Evolutionary conservation across 768 basidiomycete genomes (phyloP).

Genomic region (Sistotremastrum suecicum): DNA sequence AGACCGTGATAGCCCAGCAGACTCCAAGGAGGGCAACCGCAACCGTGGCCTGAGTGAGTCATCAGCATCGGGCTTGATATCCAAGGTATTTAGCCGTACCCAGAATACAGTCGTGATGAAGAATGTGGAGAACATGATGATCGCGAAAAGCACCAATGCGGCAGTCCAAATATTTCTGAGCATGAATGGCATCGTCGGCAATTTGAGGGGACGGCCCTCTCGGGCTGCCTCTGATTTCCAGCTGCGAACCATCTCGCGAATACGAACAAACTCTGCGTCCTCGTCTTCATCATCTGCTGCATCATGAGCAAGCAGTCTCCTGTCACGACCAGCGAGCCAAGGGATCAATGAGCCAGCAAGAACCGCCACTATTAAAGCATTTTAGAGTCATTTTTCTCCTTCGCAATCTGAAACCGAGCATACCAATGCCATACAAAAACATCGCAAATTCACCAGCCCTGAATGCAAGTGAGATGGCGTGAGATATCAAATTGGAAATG

Average conservation of each 20-base stretch:
- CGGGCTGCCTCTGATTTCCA: constrained; percentile 80
- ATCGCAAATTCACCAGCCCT: constrained; percentile 71
- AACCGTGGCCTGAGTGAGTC: constrained; percentile 45
- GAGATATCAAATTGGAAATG: too few species aligned
- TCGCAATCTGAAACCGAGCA: constrained; percentile 8
- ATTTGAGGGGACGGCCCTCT: constrained; percentile 54
- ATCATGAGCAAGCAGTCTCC: constrained; percentile 58
- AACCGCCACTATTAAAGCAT: constrained; percentile 55
- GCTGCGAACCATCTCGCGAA: constrained; percentile 54
- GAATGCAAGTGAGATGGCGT: too few species aligned
- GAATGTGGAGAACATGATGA: constrained; percentile 74
- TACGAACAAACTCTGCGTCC: constrained; percentile 56
- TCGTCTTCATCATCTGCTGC: constrained; percentile 52
- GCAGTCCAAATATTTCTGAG: constrained; percentile 90
- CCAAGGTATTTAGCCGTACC: constrained; percentile 21
- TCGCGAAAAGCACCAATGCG: constrained; percentile 65
- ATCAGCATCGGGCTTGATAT: neutral
- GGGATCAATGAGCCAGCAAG: constrained; percentile 71
- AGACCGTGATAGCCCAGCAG: constrained; percentile 96
- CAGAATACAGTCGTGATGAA: constrained; percentile 70
- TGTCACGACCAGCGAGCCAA: constrained; percentile 67
- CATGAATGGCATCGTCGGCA: constrained; percentile 85
- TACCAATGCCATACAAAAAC: constrained; percentile 82
- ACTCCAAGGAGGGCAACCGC: constrained; percentile 80
- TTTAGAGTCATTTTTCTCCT: neutral